These are phyloP conservation scores for Umbellularia californica DNA, from an alignment of 164 flowering plant genomes.

Conservation along the genomic window DNA sequence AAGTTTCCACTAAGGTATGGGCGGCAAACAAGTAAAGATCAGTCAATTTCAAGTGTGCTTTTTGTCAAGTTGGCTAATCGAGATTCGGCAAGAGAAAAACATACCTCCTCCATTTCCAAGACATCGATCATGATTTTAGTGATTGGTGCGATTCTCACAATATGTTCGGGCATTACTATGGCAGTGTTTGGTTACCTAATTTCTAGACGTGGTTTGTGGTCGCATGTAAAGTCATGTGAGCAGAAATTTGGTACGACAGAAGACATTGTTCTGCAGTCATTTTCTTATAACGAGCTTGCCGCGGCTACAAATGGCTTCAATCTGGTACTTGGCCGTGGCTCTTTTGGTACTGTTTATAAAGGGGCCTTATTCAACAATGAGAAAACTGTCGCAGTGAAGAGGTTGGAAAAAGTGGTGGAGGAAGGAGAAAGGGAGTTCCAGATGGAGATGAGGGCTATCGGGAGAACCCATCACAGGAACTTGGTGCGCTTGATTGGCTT, in stretches of 20 bases:
- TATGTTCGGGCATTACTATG: not conserved
- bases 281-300: constrained; percentile 16
- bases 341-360: constrained; percentile 20
- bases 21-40: no score
- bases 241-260: not conserved
- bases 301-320: constrained; percentile 19
- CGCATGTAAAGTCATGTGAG: not conserved
- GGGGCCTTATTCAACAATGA: constrained; percentile 3
- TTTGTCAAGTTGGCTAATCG: no score
- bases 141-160: not conserved
- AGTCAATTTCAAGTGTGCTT: no score
- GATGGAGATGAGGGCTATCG: constrained; percentile 18
- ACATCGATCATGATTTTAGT: not conserved
- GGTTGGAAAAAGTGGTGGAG: constrained; percentile 12
- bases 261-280: constrained; percentile 1
- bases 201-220: not conserved
- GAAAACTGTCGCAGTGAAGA: constrained; percentile 16
- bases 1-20: no score
- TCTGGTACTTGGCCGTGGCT: constrained; percentile 21
- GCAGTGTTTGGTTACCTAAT: not conserved
- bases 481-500: constrained; percentile 18
- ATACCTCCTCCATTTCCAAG: no score
- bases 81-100: no score
- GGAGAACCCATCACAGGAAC: constrained; percentile 27
- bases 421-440: constrained; percentile 25